These are phyloP conservation scores for Naganishia liquefaciens DNA, from an alignment of 1,284 basidiomycete genomes.

Conservation along the genomic window DNA sequence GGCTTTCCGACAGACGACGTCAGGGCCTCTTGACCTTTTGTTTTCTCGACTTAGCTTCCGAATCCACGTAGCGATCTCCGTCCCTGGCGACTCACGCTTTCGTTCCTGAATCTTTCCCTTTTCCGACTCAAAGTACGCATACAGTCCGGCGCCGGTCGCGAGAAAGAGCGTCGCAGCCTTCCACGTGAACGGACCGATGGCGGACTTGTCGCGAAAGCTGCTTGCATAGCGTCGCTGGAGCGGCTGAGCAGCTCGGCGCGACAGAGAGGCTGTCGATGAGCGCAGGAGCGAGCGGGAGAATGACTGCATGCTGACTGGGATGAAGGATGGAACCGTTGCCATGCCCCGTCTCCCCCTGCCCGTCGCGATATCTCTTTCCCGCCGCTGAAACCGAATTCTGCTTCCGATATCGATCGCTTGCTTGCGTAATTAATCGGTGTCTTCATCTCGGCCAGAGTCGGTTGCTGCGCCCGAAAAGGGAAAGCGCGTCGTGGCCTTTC, in stretches of 20 bases:
- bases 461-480: neutral
- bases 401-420: neutral
- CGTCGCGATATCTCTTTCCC: neutral
- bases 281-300: slow-evolving; percentile 17
- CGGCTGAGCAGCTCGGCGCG: neutral
- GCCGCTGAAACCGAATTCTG: neutral
- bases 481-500: slow-evolving; percentile 5
- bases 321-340: neutral
- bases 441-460: neutral
- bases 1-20: slow-evolving; percentile 62
- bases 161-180: slow-evolving; percentile 79
- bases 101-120: slow-evolving; percentile 76
- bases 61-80: neutral
- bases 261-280: neutral
- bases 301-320: neutral
- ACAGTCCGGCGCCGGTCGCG: slow-evolving; percentile 75
- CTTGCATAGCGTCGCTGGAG: slow-evolving; percentile 11
- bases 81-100: slow-evolving; percentile 59
- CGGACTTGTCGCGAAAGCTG: slow-evolving; percentile 35
- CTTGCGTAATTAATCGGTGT: slow-evolving; percentile 1
- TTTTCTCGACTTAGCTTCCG: slow-evolving; percentile 12
- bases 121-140: slow-evolving; percentile 84
- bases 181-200: slow-evolving; percentile 71
- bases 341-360: neutral
- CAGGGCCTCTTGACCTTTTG: slow-evolving; percentile 69